Evolutionary conservation across 139 green algal species (phyloP).

Genomic region (Coccomyxa sp.): DNA sequence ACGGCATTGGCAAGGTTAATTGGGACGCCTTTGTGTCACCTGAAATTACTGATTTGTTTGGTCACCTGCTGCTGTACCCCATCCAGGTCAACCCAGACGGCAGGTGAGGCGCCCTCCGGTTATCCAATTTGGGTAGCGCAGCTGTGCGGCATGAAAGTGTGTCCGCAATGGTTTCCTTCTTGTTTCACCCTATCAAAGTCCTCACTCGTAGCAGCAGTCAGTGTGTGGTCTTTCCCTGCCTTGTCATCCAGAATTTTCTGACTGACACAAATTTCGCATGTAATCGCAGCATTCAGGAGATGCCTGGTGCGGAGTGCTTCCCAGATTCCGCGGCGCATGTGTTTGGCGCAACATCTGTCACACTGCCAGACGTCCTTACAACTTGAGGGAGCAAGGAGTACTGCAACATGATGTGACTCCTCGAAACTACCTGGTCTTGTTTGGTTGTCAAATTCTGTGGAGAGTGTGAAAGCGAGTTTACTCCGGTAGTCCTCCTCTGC

Average conservation of each 20-base stretch:
- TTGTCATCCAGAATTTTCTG: no score
- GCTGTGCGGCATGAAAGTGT: not conserved
- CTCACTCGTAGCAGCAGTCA: no score
- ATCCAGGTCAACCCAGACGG: constrained; percentile 18
- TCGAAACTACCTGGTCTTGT: not conserved
- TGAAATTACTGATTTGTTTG: constrained; percentile 24
- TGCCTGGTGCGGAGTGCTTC: constrained; percentile 24
- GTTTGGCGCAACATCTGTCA: constrained; percentile 12
- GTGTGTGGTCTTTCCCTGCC: no score
- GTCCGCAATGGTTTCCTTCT: no score
- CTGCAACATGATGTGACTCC: not conserved
- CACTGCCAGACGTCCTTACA: constrained; percentile 27
- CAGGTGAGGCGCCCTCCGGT: not conserved
- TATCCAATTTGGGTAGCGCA: not conserved
- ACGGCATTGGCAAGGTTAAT: constrained; percentile 7
- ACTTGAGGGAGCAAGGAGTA: not conserved
- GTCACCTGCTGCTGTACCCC: constrained; percentile 44
- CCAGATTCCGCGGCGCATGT: constrained; percentile 23
- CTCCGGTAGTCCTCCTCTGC: not conserved
- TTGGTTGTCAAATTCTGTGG: not conserved
- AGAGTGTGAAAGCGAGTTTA: not conserved
- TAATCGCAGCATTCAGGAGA: constrained; percentile 17
- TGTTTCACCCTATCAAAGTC: no score
- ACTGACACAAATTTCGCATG: no score
- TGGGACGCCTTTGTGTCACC: constrained; percentile 19